Evolutionary conservation across 768 basidiomycete genomes (phyloP), one percentile per base, ranked within the genome.

Genomic region (Suillus placidus): DNA sequence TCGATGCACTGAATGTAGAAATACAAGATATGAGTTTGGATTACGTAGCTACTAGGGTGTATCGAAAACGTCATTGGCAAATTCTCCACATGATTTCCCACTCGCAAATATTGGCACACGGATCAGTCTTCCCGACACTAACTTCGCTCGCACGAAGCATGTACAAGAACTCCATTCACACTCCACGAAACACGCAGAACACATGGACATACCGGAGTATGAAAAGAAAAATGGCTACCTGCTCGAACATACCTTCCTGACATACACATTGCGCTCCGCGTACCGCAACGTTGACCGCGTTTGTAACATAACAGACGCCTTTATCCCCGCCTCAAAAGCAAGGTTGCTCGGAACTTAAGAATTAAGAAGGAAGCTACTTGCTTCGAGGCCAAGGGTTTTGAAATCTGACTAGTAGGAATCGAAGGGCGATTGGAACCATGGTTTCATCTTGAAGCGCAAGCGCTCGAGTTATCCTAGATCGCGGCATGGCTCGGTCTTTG

Each of bases 41-140:
- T 60, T 60, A 60, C 58, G 58, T 60, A 60, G 58, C 26, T 26
- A 26, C n/a, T n/a, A 37, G 9, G 51, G 20, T 26, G 26, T 35
- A n/a, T 55, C 34, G 5, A 60, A 40, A 60, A 60, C 58, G 58
- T 60, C 58, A 60, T 60, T 42, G 10, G 23, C 10, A 42, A 56
- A 37, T 58, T 38, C 37, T 38, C 57, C 37, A 35, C 54, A 55
- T 37, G 54, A 60, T 42, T 51, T 60, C 40, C 58, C 40, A 60
- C 57, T 40, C 5, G 38, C 16, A 26, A 1, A 1, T 1, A 35
- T 37, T 37, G 52, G 13, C 7, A 57, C 32, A 55, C 54, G 54
- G 54, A 55, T 55, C 54, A 55, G 54, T 55, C 32, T 34, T 34
- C 32, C 52, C 18, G 54, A 55, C 20, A 51, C 18, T 43, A 14